A percentile compares a stretch with the other conserved stretches of the same genome.
Conservation (phyloP, 1,284 basidiomycete genomes). For the Cerrena zonata region DNA sequence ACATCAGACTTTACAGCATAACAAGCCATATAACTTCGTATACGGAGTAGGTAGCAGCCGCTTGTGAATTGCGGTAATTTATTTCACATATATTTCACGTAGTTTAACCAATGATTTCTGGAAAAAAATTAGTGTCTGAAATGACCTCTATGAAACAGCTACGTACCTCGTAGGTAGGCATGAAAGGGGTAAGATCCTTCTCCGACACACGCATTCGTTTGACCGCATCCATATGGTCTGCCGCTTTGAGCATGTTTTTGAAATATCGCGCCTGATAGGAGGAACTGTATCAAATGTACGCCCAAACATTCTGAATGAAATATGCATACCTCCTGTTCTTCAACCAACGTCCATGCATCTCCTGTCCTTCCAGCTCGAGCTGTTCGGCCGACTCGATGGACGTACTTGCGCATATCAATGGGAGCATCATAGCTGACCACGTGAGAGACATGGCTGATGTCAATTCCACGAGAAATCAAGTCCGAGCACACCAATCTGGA, state of each 20-base stretch:
- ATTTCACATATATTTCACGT: slow-evolving; percentile 32
- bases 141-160: neutral
- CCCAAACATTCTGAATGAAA: no score
- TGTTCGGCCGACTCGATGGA: slow-evolving; percentile 92
- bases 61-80: neutral
- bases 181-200: slow-evolving; percentile 53
- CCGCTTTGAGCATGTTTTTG: slow-evolving; percentile 77
- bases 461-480: slow-evolving; percentile 93
- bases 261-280: slow-evolving; percentile 72
- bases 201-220: slow-evolving; percentile 68
- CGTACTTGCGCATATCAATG: slow-evolving; percentile 95
- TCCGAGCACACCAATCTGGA: slow-evolving; percentile 88
- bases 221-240: slow-evolving; percentile 69
- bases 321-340: slow-evolving; percentile 80
- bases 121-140: neutral
- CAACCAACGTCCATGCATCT: slow-evolving; percentile 89
- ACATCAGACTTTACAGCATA: no score
- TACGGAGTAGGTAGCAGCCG: no score
- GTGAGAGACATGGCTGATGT: slow-evolving; percentile 85
- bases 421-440: slow-evolving; percentile 94
- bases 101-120: slow-evolving; percentile 34
- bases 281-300: no score
- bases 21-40: no score
- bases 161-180: slow-evolving; percentile 62
- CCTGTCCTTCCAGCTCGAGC: slow-evolving; percentile 85